phyloP scores from a whole-genome alignment of 2,329 filamentous ascomycete species.

The Cadophora malorum region DNA sequence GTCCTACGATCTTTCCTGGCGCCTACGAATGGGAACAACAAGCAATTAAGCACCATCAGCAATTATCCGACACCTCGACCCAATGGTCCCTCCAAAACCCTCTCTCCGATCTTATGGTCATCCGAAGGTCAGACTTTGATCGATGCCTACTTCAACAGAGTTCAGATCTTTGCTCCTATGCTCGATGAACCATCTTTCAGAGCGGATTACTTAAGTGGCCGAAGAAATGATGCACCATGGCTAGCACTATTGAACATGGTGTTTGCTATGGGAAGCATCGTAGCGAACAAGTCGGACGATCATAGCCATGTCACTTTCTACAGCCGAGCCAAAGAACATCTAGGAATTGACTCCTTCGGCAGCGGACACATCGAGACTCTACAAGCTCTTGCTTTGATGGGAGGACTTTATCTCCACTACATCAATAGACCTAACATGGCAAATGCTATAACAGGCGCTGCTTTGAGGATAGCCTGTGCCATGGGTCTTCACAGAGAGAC shows the following conservation, averaged over 20 bases:
- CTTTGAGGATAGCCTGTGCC: constrained; percentile 76
- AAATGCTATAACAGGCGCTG: constrained; percentile 73
- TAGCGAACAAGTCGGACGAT: constrained; percentile 65
- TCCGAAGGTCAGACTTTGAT: constrained; percentile 72
- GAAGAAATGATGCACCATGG: constrained; percentile 72
- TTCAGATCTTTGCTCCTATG: constrained; percentile 76
- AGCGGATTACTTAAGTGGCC: constrained; percentile 66
- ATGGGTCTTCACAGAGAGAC: constrained; percentile 74
- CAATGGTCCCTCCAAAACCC: constrained; percentile 45
- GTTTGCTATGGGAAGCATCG: constrained; percentile 76
- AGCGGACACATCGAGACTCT: constrained; percentile 76
- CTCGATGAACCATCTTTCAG: constrained; percentile 75
- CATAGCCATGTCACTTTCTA: constrained; percentile 74
- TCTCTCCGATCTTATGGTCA: constrained; percentile 57
- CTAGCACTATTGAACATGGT: constrained; percentile 77
- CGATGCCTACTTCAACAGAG: constrained; percentile 77
- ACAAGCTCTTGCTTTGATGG: constrained; percentile 73
- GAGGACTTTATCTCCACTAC: constrained; percentile 80
- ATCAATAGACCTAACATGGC: constrained; percentile 80
- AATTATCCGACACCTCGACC: constrained; percentile 44
- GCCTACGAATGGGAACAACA: constrained; percentile 35
- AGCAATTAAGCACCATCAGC: constrained; percentile 34
- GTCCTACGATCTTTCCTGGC: constrained; percentile 55
- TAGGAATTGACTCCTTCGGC: constrained; percentile 71
- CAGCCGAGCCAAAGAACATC: constrained; percentile 68